Conservation (phyloP, 2,329 filamentous ascomycete genomes). For the Penicillium sp. region DNA sequence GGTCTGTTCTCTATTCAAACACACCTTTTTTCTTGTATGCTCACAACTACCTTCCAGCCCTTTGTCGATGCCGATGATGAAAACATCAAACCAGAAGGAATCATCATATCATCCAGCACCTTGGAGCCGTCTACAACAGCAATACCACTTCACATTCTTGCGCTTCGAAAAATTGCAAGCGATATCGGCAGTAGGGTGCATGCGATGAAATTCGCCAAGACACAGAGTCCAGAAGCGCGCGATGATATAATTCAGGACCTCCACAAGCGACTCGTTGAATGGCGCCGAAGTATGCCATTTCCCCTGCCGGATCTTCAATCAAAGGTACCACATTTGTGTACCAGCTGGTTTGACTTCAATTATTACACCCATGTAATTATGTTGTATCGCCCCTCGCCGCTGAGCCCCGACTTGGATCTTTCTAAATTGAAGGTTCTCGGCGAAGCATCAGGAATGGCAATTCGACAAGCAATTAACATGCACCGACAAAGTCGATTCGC, state of each 20-base stretch:
- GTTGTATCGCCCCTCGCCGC: conserved; percentile 47
- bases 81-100: conserved; percentile 26
- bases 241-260: conserved; percentile 36
- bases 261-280: conserved; percentile 45
- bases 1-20: conserved; percentile 14
- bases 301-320: conserved; percentile 41
- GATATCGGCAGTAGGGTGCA: conserved; percentile 44
- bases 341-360: conserved; percentile 50
- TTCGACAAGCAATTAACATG: conserved; percentile 44
- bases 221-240: conserved; percentile 22
- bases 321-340: conserved; percentile 45
- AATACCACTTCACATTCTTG: conserved; percentile 45
- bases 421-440: conserved; percentile 39
- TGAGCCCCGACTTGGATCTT: conserved; percentile 40
- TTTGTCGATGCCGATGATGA: conserved; percentile 42
- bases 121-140: conserved; percentile 39
- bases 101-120: conserved; percentile 15
- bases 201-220: conserved; percentile 22
- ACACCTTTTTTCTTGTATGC: not conserved
- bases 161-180: conserved; percentile 43
- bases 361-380: conserved; percentile 49
- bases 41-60: conserved; percentile 23
- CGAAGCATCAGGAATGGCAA: conserved; percentile 43
- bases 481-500: conserved; percentile 42
- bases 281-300: conserved; percentile 48